Base-by-base conservation (phyloP, 2,329 filamentous ascomycete species). In the Ophiostoma pallidulum region DNA sequence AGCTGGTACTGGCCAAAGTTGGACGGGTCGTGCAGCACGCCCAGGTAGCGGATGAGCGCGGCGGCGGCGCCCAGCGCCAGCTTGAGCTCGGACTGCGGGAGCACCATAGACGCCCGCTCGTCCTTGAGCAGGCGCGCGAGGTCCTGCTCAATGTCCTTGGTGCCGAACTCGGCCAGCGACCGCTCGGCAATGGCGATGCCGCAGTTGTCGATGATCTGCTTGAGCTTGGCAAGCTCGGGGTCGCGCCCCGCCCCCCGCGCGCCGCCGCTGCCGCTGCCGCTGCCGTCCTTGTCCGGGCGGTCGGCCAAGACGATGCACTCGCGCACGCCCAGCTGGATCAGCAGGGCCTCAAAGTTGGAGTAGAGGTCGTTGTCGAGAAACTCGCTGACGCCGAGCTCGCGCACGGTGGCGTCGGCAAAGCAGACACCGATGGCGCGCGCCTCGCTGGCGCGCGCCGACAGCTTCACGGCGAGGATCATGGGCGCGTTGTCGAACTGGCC, bases 351-450 rank as follows among this genome's bases (percentile, higher is more conserved):
- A 56, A 98, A 94, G 64, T 98, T 98, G 45, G 91, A 97, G 69
- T 94, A 98, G 9, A 96, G 74, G 62, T 98, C 92, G 60, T 97
- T 98, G 72, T 98, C 92, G n/a, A 95, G 77, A 56, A 98, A 98
- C 62, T 98, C 94, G 71, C 87, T 95, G 46, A 98, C 89, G 8
- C 92, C 92, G 3, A 98, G 75, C 69, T 98, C 92, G 44, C 92
- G 78, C 22, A 97, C 91, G 56, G 88, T 96, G 1, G 94, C 92
- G 70, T 98, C 92, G 8, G 92, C 94, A 62, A 98, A 98, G 66
- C 92, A 97, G 5, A 98, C 91, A 8, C 92, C 92, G 0, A 98
- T 84, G 54, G 78, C 86, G 39, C 92, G 77, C 6, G 84, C 86
- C 63, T 97, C 91, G 0, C 77, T 78, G 1, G 88, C 86, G 62